Evolutionary conservation across 306 rosid genomes (phyloP).

Genomic region (Carpinus fangiana): DNA sequence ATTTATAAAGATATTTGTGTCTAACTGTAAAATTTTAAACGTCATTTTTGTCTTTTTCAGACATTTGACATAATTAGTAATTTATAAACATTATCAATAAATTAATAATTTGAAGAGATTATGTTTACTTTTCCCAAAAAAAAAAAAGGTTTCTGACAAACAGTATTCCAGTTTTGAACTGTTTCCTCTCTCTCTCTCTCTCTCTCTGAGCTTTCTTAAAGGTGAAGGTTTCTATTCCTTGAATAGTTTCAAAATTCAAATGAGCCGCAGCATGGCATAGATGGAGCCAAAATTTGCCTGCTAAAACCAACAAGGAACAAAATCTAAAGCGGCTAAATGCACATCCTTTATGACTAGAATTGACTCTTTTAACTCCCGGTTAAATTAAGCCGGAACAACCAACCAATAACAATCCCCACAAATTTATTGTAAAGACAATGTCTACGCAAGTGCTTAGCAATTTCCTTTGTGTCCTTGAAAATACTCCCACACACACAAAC

Average conservation of each 20-base stretch:
- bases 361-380: not conserved
- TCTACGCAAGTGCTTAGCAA: conserved; percentile 26
- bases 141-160: not conserved
- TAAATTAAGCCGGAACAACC: conserved; percentile 1
- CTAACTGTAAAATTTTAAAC: too few species aligned
- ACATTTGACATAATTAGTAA: too few species aligned
- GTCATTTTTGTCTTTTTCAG: too few species aligned
- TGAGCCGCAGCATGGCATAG: not conserved
- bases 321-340: not conserved
- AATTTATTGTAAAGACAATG: conserved; percentile 14
- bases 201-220: not conserved
- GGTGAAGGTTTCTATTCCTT: not conserved
- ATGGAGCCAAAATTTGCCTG: conserved; percentile 33
- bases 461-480: conserved; percentile 17
- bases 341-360: not conserved
- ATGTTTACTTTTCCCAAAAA: too few species aligned
- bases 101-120: too few species aligned
- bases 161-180: not conserved
- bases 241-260: conserved; percentile 9
- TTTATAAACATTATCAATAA: too few species aligned
- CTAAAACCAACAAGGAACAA: not conserved
- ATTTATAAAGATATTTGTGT: too few species aligned
- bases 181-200: not conserved
- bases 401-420: conserved; percentile 8
- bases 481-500: not conserved